Base-by-base conservation (phyloP, 2,329 filamentous ascomycete genomes). In the Penicillium sp. region DNA sequence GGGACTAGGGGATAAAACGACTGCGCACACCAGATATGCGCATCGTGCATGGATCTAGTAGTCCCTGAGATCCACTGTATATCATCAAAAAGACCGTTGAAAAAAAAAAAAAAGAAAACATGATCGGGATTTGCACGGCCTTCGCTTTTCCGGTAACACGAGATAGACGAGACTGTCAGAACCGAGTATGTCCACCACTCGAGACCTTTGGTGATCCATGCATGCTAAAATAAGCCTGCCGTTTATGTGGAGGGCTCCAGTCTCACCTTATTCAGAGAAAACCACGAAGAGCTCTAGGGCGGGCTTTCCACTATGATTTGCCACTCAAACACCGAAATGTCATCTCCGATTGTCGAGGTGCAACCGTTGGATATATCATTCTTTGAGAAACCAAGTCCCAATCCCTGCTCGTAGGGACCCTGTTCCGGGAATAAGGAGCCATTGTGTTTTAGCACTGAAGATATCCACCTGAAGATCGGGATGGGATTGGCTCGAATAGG, bases 41-140 rank as follows among this genome's bases (percentile, higher is more conserved):
- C 21, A 25, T 57, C 10, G 21, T 54, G 42, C 55, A 57, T 54
- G 50, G 25, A 25, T 43, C 55, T 57, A 57, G 37, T 47, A 40
- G 23, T 29, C 35, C 35, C 15, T 3, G 21, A 51, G 54, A 43
- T 57, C 50, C 55, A 57, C 42, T 23, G 23, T 29, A 53, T 31
- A 38, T 21, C 37, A 33, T 19, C 21, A n/a, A 19, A 21, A 41
- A 25, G 21, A 21, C 19, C 23, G 23, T 51, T 38, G n/a, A 9
- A 19, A 15, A 35, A 54, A 25, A 23, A 47, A 10, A 29, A 17
- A 42, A 54, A 41, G 33, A 19, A 33, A 48, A 48, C 7, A 37
- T 37, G 23, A 23, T n/a, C 42, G 17, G 33, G 42, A 53, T 47
- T 57, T 2, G 21, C 55, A 42, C n/a, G 15, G 21, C 10, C n/a